phyloP scores from a whole-genome alignment of 2,329 filamentous ascomycete species.

The Neocatenulostroma microsporum region DNA sequence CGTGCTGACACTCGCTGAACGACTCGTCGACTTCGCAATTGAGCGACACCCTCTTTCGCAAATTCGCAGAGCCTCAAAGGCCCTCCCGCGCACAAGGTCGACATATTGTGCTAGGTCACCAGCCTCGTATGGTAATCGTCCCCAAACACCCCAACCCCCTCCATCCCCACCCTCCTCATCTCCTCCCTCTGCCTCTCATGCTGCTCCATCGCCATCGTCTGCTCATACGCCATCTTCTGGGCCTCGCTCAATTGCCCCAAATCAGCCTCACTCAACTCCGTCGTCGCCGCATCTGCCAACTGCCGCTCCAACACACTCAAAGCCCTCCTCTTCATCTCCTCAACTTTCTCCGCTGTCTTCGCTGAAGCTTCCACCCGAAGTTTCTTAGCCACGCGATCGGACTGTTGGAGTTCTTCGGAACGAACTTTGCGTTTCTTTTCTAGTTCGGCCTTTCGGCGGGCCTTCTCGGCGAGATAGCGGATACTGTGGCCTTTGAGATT shows the following conservation, averaged over 20 bases:
- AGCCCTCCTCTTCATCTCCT: slow-evolving; percentile 30
- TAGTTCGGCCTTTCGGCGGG: slow-evolving; percentile 31
- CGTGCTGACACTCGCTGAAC: too few species aligned
- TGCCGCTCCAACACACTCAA: slow-evolving; percentile 35
- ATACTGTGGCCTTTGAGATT: slow-evolving; percentile 36
- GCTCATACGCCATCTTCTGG: slow-evolving; percentile 27
- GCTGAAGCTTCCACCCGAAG: slow-evolving; percentile 28
- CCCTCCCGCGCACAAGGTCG: too few species aligned
- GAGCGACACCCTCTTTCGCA: too few species aligned
- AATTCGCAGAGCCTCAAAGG: too few species aligned
- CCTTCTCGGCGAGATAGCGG: slow-evolving; percentile 40
- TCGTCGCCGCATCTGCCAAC: slow-evolving; percentile 30
- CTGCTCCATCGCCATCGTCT: slow-evolving; percentile 15
- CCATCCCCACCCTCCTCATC: slow-evolving; percentile 16
- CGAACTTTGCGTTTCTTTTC: slow-evolving; percentile 33
- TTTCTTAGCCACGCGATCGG: slow-evolving; percentile 22
- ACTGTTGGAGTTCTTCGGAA: slow-evolving; percentile 16
- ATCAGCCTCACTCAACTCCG: slow-evolving; percentile 29
- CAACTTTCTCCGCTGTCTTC: slow-evolving; percentile 26
- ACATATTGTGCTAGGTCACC: slow-evolving; percentile 2
- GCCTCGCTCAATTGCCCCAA: slow-evolving; percentile 28
- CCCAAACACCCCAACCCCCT: slow-evolving; percentile 15
- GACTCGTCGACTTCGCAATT: too few species aligned
- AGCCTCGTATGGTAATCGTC: slow-evolving; percentile 23
- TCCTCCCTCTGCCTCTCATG: slow-evolving; percentile 17